Evolutionary conservation across 2,329 filamentous ascomycete genomes (phyloP).

Genomic region (Venturiaceae sp.): DNA sequence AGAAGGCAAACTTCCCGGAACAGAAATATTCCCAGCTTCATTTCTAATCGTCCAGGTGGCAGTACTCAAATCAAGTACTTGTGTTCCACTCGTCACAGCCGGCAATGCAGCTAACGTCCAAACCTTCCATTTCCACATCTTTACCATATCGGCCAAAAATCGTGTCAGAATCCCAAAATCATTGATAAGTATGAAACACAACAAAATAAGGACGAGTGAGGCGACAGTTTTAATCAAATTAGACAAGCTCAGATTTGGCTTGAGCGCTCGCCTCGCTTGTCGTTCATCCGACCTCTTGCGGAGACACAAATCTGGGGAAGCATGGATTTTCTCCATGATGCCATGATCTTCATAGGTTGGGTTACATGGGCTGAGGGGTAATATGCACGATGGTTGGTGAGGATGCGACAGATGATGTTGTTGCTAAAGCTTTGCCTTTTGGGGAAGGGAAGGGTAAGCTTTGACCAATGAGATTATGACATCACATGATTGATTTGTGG

Average conservation of each 20-base stretch:
- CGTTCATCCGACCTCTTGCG: background rate
- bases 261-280: background rate
- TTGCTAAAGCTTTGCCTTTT: background rate
- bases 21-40: background rate
- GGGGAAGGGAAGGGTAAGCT: background rate
- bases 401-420: background rate
- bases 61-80: constrained; percentile 3
- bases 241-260: background rate
- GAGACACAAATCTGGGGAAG: background rate
- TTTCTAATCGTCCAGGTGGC: constrained; percentile 4
- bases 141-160: background rate
- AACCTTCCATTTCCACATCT: background rate
- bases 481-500: background rate
- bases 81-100: constrained; percentile 3
- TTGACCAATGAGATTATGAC: background rate
- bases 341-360: background rate
- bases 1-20: constrained; percentile 18
- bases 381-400: background rate
- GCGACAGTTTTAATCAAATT: background rate
- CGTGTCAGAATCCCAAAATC: background rate
- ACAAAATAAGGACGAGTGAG: no score
- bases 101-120: background rate
- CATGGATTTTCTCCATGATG: background rate
- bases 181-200: background rate
- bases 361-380: background rate